These are phyloP conservation scores for Saccharomycopsis vini DNA, from an alignment of 805 yeast genomes.

Conservation along the genomic window DNA sequence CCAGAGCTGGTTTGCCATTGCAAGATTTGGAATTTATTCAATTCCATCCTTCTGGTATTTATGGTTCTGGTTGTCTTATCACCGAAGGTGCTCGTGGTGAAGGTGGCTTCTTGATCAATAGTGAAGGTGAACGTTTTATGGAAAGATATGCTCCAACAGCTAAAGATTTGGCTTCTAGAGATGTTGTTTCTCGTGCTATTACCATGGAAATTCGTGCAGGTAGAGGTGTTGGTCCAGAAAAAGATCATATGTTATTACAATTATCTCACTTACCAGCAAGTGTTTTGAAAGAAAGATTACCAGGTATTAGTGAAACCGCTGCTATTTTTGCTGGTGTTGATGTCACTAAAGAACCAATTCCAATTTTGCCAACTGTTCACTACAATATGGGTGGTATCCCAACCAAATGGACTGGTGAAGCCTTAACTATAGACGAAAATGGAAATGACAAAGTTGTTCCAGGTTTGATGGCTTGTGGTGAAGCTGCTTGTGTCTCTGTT, in stretches of 20 bases:
- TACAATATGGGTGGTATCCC: constrained; percentile 99
- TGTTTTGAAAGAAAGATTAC: constrained; percentile 89
- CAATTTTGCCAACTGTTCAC: constrained; percentile 96
- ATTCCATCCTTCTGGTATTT: constrained; percentile 99
- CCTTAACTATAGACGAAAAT: constrained; percentile 64
- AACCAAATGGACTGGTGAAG: constrained; percentile 96
- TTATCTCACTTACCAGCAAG: constrained; percentile 88
- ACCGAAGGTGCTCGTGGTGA: constrained; percentile 99
- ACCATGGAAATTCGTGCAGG: constrained; percentile 98
- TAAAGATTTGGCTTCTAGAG: constrained; percentile 96
- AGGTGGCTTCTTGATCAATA: constrained; percentile 94
- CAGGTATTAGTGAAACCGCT: constrained; percentile 99
- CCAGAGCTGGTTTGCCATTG: constrained; percentile 96
- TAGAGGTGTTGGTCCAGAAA: constrained; percentile 95
- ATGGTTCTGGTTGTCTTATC: constrained; percentile 97
- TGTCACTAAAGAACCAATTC: constrained; percentile 98
- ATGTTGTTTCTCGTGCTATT: constrained; percentile 96
- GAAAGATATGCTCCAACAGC: constrained; percentile 99
- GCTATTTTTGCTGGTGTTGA: constrained; percentile 98
- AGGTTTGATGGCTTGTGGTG: constrained; percentile 96
- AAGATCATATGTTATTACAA: constrained; percentile 93
- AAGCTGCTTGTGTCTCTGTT: constrained; percentile 97
- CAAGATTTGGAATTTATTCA: constrained; percentile 97
- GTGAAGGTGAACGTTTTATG: constrained; percentile 99
- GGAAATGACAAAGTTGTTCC: constrained; percentile 90